Evolutionary conservation across 2,329 filamentous ascomycete species (phyloP), one percentile per base, ranked within the genome.

Genomic region (Xylaria polymorpha): DNA sequence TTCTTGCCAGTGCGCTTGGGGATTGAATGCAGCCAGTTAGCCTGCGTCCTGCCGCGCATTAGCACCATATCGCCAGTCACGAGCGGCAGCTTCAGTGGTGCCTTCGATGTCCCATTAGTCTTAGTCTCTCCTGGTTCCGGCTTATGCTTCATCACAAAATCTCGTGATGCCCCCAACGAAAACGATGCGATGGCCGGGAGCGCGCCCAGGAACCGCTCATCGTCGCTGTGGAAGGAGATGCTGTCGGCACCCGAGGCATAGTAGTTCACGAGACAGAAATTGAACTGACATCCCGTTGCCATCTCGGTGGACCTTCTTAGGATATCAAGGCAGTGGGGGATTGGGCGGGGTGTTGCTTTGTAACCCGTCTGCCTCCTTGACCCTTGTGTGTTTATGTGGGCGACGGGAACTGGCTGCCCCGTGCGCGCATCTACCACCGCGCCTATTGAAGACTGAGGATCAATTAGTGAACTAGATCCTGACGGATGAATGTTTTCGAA

Each of bases 221-320:
- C 92, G 73, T 95, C 93, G 58, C 90, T 92, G 79, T 95, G 92
- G 75, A 91, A 95, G 12, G 90, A 87, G 58, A 95, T 95, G 73
- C 90, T 93, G 78, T 95, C 92, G 6, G 88, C 83, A 0, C 92
- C 92, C 3, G 87, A 87, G n/a, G 90, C 90, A 76, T 95, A 95
- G 81, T 95, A 95, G 76, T 95, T 95, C 4, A 95, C 91, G 1
- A 95, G 85, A 68, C 90, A 92, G 77, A 94, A 93, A 77, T 95
- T 95, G 80, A 91, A 95, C 0, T 77, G 85, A 74, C 87, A 87
- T n/a, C 85, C 85, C 0, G 91, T 92, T 0, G 88, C 87, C 4
- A 85, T 83, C 79, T 95, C 91, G 1, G 91, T 89, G 10, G 88
- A 84, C 41, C 79, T 81, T 10, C 89, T 86, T 8, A 95, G 84